phyloP scores from a whole-genome alignment of 306 rosid species.

The Prunus davidiana region DNA sequence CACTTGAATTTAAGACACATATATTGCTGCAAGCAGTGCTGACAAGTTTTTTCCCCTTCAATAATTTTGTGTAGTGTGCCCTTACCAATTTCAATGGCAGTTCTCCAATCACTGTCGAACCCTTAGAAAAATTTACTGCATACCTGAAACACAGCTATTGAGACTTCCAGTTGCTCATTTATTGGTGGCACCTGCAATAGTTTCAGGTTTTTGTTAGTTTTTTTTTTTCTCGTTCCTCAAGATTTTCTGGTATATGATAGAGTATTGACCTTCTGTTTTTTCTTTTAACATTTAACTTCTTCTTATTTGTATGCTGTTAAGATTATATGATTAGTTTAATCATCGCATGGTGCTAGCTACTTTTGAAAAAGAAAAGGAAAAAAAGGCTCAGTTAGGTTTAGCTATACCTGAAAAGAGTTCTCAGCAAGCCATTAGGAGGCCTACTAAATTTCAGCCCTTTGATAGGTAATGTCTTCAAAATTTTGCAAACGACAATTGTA shows the following conservation, averaged over 20 bases:
- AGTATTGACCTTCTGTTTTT: neutral
- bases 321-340: no score
- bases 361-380: no score
- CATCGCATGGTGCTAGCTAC: no score
- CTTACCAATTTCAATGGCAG: conserved; percentile 22
- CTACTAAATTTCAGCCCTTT: no score
- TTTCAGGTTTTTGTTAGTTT: neutral
- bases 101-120: conserved; percentile 15
- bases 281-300: neutral
- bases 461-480: no score
- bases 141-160: neutral
- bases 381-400: no score
- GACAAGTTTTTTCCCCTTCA: neutral
- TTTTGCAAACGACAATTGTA: no score
- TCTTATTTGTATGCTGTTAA: no score
- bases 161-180: neutral
- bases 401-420: no score
- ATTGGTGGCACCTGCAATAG: neutral
- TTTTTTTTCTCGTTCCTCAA: neutral
- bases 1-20: conserved; percentile 5
- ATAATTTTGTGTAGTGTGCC: conserved; percentile 30
- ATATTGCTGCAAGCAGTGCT: neutral
- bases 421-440: no score
- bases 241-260: no score
- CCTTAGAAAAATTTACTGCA: neutral